phyloP scores from a whole-genome alignment of 1,284 basidiomycete genomes.

The Fomitiporia mediterranea region DNA sequence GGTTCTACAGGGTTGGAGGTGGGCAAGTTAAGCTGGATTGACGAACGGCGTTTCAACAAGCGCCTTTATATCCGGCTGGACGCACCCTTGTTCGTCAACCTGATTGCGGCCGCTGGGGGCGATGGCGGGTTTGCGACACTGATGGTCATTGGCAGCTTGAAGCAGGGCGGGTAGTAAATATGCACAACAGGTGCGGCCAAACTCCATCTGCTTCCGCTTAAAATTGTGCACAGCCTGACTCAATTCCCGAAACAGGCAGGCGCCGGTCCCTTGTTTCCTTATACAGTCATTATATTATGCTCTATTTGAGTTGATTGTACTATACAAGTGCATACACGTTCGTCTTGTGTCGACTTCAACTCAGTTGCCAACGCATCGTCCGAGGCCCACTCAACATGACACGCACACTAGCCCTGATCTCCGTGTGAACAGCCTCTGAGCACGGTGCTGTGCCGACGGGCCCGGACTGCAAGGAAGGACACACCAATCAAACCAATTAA shows the following conservation, averaged over 20 bases:
- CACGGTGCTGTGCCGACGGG: neutral
- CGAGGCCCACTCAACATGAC: neutral
- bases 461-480: neutral
- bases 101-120: constrained; percentile 14
- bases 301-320: no score
- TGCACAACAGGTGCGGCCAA: neutral
- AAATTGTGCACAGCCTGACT: constrained; percentile 2
- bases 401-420: neutral
- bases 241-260: neutral
- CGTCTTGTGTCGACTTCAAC: neutral
- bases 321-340: neutral
- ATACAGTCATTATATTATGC: neutral
- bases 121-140: neutral
- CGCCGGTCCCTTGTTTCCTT: neutral
- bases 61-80: neutral
- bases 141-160: neutral
- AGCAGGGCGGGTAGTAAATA: neutral
- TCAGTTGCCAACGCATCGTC: constrained; percentile 3
- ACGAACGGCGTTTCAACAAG: neutral
- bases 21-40: neutral
- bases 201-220: neutral
- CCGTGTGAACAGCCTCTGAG: constrained; percentile 1
- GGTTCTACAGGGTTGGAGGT: neutral
- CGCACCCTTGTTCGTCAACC: constrained; percentile 1
- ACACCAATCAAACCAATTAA: neutral